Conservation (phyloP, 2,329 filamentous ascomycete genomes). For the Trichophyton schoenleinii region DNA sequence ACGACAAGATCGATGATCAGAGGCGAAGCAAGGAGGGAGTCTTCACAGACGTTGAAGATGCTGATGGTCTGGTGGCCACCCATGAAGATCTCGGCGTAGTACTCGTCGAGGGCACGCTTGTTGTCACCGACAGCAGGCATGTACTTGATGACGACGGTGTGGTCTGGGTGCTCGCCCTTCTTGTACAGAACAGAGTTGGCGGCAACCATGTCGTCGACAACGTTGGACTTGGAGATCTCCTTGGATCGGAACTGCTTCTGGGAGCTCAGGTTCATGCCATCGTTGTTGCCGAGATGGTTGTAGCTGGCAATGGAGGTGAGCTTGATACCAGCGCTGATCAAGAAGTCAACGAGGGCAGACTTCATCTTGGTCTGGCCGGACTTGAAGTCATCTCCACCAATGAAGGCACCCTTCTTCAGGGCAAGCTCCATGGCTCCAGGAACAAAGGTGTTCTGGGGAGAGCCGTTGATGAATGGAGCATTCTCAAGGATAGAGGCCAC, state of each 20-base stretch:
- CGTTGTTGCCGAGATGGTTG: conserved; percentile 99
- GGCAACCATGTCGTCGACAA: conserved; percentile 98
- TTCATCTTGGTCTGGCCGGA: conserved; percentile 99
- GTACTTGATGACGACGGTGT: conserved; percentile 99
- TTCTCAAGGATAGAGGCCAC: conserved; percentile 86
- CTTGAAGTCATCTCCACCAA: conserved; percentile 98
- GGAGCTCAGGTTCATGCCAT: conserved; percentile 95
- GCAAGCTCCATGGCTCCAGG: conserved; percentile 83
- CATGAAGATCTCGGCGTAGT: conserved; percentile 98
- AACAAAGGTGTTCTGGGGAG: conserved; percentile 97
- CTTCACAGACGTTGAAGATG: conserved; percentile 97
- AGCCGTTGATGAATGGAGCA: conserved; percentile 95
- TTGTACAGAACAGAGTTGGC: conserved; percentile 86
- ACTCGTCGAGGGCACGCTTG: conserved; percentile 97
- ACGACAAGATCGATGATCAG: conserved; percentile 94
- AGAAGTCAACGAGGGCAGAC: conserved; percentile 92
- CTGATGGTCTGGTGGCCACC: conserved; percentile 97
- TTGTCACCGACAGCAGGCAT: conserved; percentile 98
- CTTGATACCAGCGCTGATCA: conserved; percentile 98
- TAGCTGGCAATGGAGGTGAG: conserved; percentile 97
- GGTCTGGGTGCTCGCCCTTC: conserved; percentile 87
- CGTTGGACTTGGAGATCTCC: conserved; percentile 98
- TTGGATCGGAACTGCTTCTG: conserved; percentile 98
- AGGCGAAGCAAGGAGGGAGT: conserved; percentile 88
- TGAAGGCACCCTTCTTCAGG: conserved; percentile 74